Base-by-base conservation (phyloP, 768 basidiomycete genomes). In the Sarcodon aspratus region DNA sequence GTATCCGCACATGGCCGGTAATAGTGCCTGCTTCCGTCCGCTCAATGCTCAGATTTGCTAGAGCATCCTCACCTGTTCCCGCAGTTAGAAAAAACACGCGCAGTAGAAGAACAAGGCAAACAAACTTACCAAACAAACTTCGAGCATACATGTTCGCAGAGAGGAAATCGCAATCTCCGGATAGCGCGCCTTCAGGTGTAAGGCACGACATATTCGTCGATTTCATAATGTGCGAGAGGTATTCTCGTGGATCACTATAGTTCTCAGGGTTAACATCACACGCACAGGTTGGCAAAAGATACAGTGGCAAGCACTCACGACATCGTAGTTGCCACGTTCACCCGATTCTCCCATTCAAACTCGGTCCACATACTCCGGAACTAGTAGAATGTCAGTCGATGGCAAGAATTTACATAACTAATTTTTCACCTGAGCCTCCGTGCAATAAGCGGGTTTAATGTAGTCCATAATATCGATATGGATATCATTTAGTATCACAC, bases 351-450 rank as follows among this genome's bases (percentile, higher is more conserved):
- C 95, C 95, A 99, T 65, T 99, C 95, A 59, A 99, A 99, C 65
- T 98, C 96, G 27, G 94, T 99, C 95, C 95, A 96, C 92, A 95
- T 95, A 64, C 80, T 89, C 33, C 95, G 80, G 80, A 95, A 95
- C 86, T 94, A 57, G 7, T 40, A 11, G 27, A 36, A 36, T 33
- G 34, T 31, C 10, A 50, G 35, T 17, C 50, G 31, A 17, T 38
- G 13, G 33, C 17, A 13, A 27, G 32, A 33, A 10, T 15, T 35
- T 31, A 36, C 32, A 32, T 42, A n/a, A 4, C 12, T n/a, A 9
- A 18, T 3, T 33, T 61, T 69, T 17, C 59, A 88, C 90, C 78
- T 93, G 90, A 17, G 88, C 82, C 64, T 99, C 95, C 37, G 83
- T 95, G 65, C 94, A 96, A 59, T 88, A 87, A 7, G 92, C 91